Conservation (phyloP, 1,139 yeast genomes). For the Pichia sp. region DNA sequence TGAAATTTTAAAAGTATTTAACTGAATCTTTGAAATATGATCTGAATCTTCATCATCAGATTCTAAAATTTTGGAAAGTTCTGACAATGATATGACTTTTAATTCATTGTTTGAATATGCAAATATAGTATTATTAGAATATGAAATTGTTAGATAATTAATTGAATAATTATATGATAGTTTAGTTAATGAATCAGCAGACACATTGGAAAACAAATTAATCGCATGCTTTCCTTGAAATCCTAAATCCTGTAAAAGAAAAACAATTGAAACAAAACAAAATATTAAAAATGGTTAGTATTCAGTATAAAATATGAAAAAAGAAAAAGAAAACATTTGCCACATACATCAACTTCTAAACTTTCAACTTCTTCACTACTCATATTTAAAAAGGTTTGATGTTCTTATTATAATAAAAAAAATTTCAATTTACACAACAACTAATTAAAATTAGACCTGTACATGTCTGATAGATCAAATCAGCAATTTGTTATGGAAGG, state of each 20-base stretch:
- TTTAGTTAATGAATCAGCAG: conserved; percentile 1
- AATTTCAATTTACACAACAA: too few relatives aligned
- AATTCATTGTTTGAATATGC: conserved; percentile 18
- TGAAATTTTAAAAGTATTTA: conserved; percentile 15
- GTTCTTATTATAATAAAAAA: too few relatives aligned
- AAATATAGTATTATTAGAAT: conserved; percentile 15
- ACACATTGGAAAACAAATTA: conserved; percentile 17
- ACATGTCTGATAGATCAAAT: background rate
- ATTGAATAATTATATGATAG: conserved; percentile 9
- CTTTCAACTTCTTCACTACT: conserved; percentile 12
- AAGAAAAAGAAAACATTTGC: background rate
- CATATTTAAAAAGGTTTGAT: conserved; percentile 2
- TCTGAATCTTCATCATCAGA: conserved; percentile 16
- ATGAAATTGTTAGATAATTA: conserved; percentile 19
- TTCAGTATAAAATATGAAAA: too few relatives aligned
- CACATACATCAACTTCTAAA: conserved; percentile 21
- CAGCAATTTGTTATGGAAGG: background rate
- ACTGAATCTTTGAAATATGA: background rate
- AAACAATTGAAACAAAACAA: too few relatives aligned
- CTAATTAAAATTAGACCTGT: too few relatives aligned
- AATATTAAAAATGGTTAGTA: background rate
- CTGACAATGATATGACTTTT: conserved; percentile 17
- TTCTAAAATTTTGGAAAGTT: conserved; percentile 17
- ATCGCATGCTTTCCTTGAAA: conserved; percentile 23
- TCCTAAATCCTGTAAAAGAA: conserved; percentile 21